Conservation (phyloP, 2,329 filamentous ascomycete species). For the Hypoxylon sp. region DNA sequence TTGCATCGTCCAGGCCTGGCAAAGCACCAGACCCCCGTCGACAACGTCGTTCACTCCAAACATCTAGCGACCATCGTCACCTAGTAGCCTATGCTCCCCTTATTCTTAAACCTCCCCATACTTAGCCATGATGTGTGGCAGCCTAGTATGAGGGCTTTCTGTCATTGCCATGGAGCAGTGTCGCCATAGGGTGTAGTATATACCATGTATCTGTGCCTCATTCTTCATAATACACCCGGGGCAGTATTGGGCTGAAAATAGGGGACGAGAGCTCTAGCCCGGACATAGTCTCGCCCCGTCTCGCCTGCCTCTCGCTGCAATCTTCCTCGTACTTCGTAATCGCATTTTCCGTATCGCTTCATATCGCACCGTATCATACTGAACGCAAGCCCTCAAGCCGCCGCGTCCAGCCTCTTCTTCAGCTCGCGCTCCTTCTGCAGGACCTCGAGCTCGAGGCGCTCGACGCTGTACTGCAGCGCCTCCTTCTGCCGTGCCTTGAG, state of each 20-base stretch:
- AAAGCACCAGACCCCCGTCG: background rate
- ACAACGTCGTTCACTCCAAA: background rate
- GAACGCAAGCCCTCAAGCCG: constrained; percentile 45
- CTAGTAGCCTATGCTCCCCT: background rate
- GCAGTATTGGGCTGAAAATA: background rate
- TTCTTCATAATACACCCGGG: background rate
- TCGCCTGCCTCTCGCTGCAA: background rate
- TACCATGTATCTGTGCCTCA: background rate
- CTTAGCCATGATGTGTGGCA: background rate
- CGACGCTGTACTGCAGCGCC: constrained; percentile 86
- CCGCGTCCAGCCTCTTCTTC: constrained; percentile 63
- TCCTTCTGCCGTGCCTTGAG: constrained; percentile 79
- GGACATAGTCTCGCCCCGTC: background rate
- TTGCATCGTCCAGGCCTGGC: no score
- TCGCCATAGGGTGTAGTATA: background rate
- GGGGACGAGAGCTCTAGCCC: no score
- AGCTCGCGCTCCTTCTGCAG: constrained; percentile 78
- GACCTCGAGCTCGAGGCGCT: constrained; percentile 88
- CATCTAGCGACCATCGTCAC: background rate
- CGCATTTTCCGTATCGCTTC: background rate
- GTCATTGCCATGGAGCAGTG: background rate
- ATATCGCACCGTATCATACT: background rate
- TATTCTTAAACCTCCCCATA: background rate
- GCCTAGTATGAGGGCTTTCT: background rate
- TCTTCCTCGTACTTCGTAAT: background rate